Evolutionary conservation across 495 filamentous ascomycete genomes (phyloP).

Genomic region (Neurospora tetraspora): DNA sequence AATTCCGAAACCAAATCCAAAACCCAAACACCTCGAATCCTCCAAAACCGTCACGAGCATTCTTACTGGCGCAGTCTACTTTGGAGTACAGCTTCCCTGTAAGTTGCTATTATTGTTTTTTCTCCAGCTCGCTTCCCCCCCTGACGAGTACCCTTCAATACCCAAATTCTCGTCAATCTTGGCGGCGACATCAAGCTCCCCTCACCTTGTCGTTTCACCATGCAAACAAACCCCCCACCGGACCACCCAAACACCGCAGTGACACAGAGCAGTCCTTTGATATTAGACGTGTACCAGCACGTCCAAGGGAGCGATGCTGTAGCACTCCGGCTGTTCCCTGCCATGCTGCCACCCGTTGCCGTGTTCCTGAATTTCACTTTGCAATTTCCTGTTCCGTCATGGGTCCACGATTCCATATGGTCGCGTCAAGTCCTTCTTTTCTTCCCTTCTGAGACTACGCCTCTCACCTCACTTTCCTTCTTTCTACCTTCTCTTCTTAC

Average conservation of each 20-base stretch:
- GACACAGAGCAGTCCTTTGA: not conserved
- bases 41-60: not conserved
- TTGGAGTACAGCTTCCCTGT: not conserved
- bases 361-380: not conserved
- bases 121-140: not conserved
- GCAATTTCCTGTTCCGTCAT: not conserved
- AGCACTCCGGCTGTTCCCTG: not conserved
- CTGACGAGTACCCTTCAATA: not conserved
- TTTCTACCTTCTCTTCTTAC: not conserved
- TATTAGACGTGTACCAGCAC: not conserved
- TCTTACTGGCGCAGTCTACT: not conserved
- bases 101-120: not conserved
- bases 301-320: not conserved
- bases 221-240: not conserved
- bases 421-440: not conserved
- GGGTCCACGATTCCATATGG: not conserved
- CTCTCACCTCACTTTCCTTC: not conserved
- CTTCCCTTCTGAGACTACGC: not conserved
- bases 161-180: not conserved
- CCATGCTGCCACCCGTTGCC: not conserved
- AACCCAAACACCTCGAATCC: not conserved
- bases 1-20: not conserved
- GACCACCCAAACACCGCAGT: not conserved
- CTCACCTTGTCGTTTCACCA: not conserved
- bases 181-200: not conserved